Evolutionary conservation across 108 stramenopile genomes (phyloP).

Genomic region (Stephanodiscus triporus): DNA sequence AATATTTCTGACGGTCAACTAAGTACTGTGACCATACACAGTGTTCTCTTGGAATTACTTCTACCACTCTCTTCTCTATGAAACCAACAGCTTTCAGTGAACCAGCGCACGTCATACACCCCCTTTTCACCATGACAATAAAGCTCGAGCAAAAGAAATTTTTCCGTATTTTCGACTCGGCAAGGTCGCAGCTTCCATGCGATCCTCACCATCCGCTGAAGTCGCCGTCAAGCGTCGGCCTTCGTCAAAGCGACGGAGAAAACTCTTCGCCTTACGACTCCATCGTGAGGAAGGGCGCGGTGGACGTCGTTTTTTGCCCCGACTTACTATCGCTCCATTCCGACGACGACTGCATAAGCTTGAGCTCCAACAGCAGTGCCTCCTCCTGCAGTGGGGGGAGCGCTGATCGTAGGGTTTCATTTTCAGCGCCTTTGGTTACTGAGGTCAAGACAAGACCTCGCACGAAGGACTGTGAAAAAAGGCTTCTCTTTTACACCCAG

Average conservation of each 20-base stretch:
- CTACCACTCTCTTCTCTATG: no score
- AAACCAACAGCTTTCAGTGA: no score
- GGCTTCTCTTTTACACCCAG: conserved; percentile 63
- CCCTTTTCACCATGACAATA: conserved; percentile 80
- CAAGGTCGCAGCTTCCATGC: conserved; percentile 33
- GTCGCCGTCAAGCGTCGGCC: conserved; percentile 7
- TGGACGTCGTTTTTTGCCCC: conserved; percentile 43
- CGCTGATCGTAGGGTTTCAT: conserved; percentile 64
- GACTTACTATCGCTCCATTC: conserved; percentile 43
- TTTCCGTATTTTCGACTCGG: conserved; percentile 45
- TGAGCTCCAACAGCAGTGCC: conserved; percentile 60
- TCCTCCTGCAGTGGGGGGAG: conserved; percentile 39
- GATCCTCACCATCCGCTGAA: conserved; percentile 27
- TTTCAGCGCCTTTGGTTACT: conserved; percentile 67
- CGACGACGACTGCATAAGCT: conserved; percentile 45
- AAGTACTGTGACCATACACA: no score
- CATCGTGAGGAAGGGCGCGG: not conserved
- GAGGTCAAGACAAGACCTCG: conserved; percentile 70
- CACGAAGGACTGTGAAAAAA: conserved; percentile 51
- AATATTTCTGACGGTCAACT: no score
- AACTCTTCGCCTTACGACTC: not conserved
- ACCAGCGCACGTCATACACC: no score
- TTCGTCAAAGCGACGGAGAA: not conserved
- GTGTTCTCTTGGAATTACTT: no score
- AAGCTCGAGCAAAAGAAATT: conserved; percentile 77